Percentiles rank a stretch among this genome's conserved stretches.
Conservation (phyloP, 169 alveolate genomes). For the Eimeria tenella region DNA sequence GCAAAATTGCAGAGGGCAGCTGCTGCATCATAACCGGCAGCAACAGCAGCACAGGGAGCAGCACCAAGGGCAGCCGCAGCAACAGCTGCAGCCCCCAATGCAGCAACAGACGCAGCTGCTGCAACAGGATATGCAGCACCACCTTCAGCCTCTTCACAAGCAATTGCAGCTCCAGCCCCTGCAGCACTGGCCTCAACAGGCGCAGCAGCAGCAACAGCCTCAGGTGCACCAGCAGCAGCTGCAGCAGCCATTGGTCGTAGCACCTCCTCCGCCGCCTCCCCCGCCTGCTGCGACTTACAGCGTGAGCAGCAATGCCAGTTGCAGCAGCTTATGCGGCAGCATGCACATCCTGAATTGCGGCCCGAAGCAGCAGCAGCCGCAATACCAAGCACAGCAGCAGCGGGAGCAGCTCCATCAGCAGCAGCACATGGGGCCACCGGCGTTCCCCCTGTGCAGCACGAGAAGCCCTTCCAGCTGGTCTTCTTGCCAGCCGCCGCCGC, state of each 20-base stretch:
- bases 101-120: not conserved
- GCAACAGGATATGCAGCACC: not conserved
- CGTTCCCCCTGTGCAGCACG: not conserved
- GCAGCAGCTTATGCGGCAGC: not conserved
- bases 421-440: not conserved
- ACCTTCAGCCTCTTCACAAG: not conserved
- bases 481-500: not conserved
- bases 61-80: not conserved
- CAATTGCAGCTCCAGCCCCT: not conserved
- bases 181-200: not conserved
- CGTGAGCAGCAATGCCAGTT: not conserved
- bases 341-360: not conserved
- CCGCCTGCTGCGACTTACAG: not conserved
- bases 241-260: not conserved
- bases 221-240: slow-evolving; percentile 1
- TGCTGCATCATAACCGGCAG: not conserved
- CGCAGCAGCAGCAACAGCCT: not conserved
- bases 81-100: not conserved
- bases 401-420: not conserved
- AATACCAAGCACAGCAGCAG: not conserved
- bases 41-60: not conserved
- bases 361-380: not conserved
- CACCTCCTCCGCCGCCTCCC: not conserved
- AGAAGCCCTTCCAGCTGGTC: not conserved
- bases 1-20: not conserved